A percentile compares a stretch with the other conserved stretches of the same genome.
Conservation (phyloP, 2,329 filamentous ascomycete genomes). For the Xylariaceae sp. region DNA sequence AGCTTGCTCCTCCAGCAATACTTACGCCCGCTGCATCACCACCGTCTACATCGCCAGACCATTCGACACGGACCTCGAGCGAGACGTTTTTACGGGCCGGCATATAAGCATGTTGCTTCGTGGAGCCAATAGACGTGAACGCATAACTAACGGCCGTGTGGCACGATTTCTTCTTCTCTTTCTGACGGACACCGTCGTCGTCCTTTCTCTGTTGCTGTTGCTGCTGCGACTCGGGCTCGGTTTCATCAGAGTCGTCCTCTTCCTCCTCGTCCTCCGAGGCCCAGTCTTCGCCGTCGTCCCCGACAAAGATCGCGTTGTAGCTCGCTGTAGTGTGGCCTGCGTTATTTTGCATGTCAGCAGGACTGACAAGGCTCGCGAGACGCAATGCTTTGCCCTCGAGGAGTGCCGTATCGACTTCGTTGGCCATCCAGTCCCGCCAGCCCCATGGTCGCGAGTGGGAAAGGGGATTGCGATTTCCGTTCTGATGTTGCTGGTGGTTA, state of each 20-base stretch:
- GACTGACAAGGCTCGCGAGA: constrained; percentile 22
- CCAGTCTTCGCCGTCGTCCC: constrained; percentile 18
- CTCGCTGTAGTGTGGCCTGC: constrained; percentile 4
- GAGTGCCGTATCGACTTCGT: constrained; percentile 23
- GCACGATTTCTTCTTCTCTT: constrained; percentile 1
- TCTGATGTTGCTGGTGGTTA: too few species aligned
- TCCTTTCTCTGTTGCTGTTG: too few species aligned
- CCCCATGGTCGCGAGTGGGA: constrained; percentile 11
- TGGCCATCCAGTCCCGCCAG: constrained; percentile 25
- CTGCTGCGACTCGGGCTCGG: too few species aligned
- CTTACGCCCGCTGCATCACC: background rate
- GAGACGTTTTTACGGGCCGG: constrained; percentile 26
- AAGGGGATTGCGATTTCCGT: constrained; percentile 5
- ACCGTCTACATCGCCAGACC: constrained; percentile 10
- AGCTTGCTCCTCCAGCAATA: background rate
- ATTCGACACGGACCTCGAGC: constrained; percentile 26
- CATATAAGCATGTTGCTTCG: constrained; percentile 3
- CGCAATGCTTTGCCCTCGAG: constrained; percentile 25
- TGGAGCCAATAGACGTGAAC: constrained; percentile 21
- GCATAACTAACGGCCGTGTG: constrained; percentile 17
- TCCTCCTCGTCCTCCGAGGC: constrained; percentile 8
- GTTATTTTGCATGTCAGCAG: too few species aligned
- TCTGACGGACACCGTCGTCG: constrained; percentile 16
- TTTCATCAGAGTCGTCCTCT: too few species aligned
- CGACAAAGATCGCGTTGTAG: constrained; percentile 25